These are phyloP conservation scores for Metschnikowia vanudenii DNA, from an alignment of 805 yeast genomes.

Conservation along the genomic window DNA sequence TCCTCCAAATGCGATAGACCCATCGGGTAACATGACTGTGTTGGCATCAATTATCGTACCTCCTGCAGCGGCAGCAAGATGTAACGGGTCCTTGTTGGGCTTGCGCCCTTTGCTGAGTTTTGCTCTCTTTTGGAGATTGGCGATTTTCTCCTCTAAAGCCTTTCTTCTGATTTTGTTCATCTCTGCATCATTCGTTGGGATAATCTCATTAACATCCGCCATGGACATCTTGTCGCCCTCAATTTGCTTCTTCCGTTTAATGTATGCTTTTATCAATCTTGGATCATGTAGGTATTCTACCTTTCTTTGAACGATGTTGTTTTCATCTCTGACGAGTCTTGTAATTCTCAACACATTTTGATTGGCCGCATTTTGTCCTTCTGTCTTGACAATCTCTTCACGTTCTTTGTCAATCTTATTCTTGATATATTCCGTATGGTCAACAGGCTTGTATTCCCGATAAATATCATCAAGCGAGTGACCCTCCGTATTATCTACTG, in stretches of 20 bases:
- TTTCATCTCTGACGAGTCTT: slow-evolving; percentile 76
- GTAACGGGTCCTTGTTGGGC: slow-evolving; percentile 33
- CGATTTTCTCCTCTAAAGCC: slow-evolving; percentile 77
- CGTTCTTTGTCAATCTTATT: slow-evolving; percentile 35
- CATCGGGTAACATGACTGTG: slow-evolving; percentile 44
- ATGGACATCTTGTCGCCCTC: slow-evolving; percentile 54
- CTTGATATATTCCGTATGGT: slow-evolving; percentile 32
- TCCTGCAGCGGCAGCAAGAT: slow-evolving; percentile 43
- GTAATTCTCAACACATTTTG: slow-evolving; percentile 50
- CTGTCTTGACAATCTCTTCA: slow-evolving; percentile 30
- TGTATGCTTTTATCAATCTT: slow-evolving; percentile 79
- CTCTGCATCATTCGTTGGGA: slow-evolving; percentile 80
- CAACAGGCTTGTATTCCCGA: slow-evolving; percentile 37
- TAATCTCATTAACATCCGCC: slow-evolving; percentile 68
- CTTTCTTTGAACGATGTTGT: slow-evolving; percentile 81
- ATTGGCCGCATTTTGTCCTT: slow-evolving; percentile 24
- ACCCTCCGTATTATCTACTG: slow-evolving; percentile 35
- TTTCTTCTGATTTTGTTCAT: slow-evolving; percentile 74
- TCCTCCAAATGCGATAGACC: slow-evolving; percentile 50
- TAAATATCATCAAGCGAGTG: slow-evolving; percentile 39
- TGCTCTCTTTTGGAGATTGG: slow-evolving; percentile 74
- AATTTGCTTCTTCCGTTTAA: slow-evolving; percentile 64
- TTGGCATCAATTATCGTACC: slow-evolving; percentile 44
- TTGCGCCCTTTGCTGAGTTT: slow-evolving; percentile 47
- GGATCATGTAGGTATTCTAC: slow-evolving; percentile 81